A percentile compares a stretch with the other conserved stretches of the same genome.
phyloP scores from a whole-genome alignment of 257 asterid genomes.

The Fraxinus quadrangulata region DNA sequence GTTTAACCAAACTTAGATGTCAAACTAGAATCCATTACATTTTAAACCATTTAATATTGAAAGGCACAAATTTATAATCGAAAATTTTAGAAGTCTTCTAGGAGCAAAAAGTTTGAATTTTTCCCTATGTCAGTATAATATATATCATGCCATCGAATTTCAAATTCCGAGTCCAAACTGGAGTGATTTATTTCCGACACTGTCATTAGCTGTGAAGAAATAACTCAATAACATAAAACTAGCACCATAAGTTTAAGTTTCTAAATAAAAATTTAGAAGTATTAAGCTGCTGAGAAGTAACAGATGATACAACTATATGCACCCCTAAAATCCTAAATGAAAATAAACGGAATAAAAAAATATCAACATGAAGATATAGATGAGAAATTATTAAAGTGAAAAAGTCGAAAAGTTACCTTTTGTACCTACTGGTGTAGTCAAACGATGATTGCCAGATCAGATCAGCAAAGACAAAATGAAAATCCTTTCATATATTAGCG shows the following conservation, averaged over 20 bases:
- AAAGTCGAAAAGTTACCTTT: slow-evolving; percentile 54
- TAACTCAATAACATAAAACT: neutral
- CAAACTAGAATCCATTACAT: neutral
- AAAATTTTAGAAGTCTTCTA: neutral
- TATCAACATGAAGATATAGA: neutral
- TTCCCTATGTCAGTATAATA: neutral
- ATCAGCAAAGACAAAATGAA: slow-evolving; percentile 37
- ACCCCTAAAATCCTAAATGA: neutral
- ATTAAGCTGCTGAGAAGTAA: neutral
- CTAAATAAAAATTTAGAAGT: too few relatives aligned
- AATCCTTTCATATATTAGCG: slow-evolving; percentile 34
- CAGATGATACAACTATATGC: neutral
- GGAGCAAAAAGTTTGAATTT: neutral
- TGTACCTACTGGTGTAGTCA: slow-evolving; percentile 61
- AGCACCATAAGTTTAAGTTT: neutral
- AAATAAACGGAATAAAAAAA: neutral
- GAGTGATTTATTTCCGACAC: neutral
- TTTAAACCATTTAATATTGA: neutral
- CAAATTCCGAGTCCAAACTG: neutral
- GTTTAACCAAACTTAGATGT: neutral
- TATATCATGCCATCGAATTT: neutral
- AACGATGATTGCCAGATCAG: slow-evolving; percentile 37
- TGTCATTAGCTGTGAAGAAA: neutral
- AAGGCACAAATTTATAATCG: neutral
- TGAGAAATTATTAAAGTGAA: slow-evolving; percentile 1